Evolutionary conservation across 78 protist species (phyloP).

Genomic region (Protostelium mycophagum): DNA sequence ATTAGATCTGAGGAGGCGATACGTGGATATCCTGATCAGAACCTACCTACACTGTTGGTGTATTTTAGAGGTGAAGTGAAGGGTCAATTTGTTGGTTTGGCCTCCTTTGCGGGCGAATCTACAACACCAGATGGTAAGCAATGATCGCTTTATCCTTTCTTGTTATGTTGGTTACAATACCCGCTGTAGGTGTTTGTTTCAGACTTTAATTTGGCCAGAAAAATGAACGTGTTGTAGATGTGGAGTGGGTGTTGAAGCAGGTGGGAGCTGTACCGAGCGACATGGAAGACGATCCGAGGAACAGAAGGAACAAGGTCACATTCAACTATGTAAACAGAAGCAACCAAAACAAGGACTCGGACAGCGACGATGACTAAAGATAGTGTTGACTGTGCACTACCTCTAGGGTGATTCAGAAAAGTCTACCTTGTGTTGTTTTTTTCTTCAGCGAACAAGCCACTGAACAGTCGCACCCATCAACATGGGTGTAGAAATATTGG

Average conservation of each 20-base stretch:
- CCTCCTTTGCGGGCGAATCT: slow-evolving; percentile 27
- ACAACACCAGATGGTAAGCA: slow-evolving; percentile 31
- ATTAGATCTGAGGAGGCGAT: slow-evolving; percentile 67
- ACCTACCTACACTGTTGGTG: slow-evolving; percentile 73
- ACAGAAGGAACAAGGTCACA: neutral
- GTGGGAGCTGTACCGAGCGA: slow-evolving; percentile 45
- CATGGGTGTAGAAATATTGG: too few species aligned
- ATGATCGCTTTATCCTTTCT: neutral
- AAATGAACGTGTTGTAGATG: slow-evolving; percentile 7
- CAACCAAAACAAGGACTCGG: neutral
- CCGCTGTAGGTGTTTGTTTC: neutral
- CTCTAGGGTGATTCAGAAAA: too few species aligned
- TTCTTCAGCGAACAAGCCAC: too few species aligned
- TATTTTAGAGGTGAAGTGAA: slow-evolving; percentile 49
- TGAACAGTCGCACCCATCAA: too few species aligned
- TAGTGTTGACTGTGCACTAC: too few species aligned
- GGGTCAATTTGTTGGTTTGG: slow-evolving; percentile 49
- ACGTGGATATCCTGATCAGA: slow-evolving; percentile 70
- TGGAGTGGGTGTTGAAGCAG: slow-evolving; percentile 49
- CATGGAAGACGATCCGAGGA: slow-evolving; percentile 34
- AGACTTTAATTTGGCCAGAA: neutral
- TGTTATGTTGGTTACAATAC: neutral
- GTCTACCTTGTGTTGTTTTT: too few species aligned
- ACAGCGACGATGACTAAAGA: neutral
- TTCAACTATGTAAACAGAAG: neutral